These are phyloP conservation scores for Ustilago nuda DNA, from an alignment of 1,284 basidiomycete genomes.

Conservation along the genomic window DNA sequence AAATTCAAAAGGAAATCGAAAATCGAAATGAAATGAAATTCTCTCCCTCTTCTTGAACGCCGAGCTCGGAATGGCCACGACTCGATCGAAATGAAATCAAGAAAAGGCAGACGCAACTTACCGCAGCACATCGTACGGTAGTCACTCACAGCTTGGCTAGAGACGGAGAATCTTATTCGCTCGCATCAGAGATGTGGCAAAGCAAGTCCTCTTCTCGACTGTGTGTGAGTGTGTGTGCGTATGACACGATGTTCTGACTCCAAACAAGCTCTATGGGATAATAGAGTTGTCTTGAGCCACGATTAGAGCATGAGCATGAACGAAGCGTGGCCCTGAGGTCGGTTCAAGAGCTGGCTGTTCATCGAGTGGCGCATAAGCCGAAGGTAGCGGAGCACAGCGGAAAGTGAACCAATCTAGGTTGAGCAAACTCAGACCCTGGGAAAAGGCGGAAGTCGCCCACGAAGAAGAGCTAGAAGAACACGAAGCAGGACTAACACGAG, in stretches of 20 bases:
- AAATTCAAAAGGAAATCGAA: neutral
- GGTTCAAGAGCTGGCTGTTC: neutral
- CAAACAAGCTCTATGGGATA: conserved; percentile 4
- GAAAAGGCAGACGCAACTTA: neutral
- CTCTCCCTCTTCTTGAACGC: neutral
- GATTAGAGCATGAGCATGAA: conserved; percentile 5
- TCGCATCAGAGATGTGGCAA: neutral
- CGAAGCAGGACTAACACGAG: neutral
- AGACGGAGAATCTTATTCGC: neutral
- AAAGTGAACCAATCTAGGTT: neutral
- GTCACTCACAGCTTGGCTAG: neutral
- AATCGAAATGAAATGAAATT: conserved; percentile 13
- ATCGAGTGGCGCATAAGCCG: conserved; percentile 4
- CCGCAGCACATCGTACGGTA: neutral
- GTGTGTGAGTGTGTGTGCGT: neutral
- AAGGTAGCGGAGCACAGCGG: neutral
- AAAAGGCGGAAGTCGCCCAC: neutral
- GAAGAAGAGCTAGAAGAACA: neutral
- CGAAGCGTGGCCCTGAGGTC: neutral
- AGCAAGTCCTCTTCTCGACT: neutral
- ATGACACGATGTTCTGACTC: neutral
- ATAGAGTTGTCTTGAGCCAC: conserved; percentile 1
- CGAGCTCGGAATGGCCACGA: neutral
- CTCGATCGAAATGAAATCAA: conserved; percentile 3
- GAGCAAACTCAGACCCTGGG: conserved; percentile 2